phyloP scores from a whole-genome alignment of 2,329 filamentous ascomycete genomes.

The Colletotrichum kahawae region DNA sequence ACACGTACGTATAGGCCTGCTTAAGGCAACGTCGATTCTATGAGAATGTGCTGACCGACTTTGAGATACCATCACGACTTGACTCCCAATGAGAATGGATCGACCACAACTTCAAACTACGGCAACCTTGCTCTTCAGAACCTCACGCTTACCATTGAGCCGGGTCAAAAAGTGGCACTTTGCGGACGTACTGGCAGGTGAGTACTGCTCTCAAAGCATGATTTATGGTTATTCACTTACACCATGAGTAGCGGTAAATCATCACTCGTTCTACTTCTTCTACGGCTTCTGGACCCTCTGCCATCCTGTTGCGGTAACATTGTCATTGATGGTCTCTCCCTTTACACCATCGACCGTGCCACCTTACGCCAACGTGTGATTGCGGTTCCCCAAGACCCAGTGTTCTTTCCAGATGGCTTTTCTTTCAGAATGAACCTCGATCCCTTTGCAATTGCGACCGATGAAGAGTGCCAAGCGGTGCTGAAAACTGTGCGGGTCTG shows the following conservation, averaged over 20 bases:
- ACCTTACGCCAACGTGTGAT: constrained; percentile 52
- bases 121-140: neutral
- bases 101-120: constrained; percentile 9
- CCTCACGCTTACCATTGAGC: constrained; percentile 20
- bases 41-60: neutral
- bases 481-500: constrained; percentile 24
- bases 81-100: neutral
- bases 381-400: constrained; percentile 57
- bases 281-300: constrained; percentile 47
- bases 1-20: constrained; percentile 7
- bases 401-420: constrained; percentile 48
- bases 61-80: neutral
- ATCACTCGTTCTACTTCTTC: constrained; percentile 41
- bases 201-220: neutral
- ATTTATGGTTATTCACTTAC: neutral
- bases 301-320: neutral
- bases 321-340: constrained; percentile 45
- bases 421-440: constrained; percentile 49
- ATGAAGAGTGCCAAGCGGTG: constrained; percentile 33
- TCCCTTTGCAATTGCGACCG: constrained; percentile 34
- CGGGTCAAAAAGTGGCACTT: constrained; percentile 38
- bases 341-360: constrained; percentile 42
- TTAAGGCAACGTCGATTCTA: neutral
- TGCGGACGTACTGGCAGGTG: constrained; percentile 38
- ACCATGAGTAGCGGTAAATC: constrained; percentile 45